Conservation (phyloP, 2,329 filamentous ascomycete genomes). For the Bipolaris zeicola region DNA sequence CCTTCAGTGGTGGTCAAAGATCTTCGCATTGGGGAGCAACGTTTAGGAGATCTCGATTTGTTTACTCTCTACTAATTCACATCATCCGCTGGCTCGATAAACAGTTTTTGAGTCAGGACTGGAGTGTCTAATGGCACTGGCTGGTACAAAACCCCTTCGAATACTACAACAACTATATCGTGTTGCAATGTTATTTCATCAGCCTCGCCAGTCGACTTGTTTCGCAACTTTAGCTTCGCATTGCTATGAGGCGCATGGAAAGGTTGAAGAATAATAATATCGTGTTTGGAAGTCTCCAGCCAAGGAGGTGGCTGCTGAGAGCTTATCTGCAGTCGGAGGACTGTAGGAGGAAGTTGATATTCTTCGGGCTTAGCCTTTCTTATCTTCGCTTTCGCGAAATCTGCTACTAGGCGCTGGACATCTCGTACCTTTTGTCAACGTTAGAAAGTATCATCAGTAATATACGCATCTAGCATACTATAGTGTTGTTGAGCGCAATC, state of each 20-base stretch:
- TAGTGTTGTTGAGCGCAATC: conserved; percentile 3
- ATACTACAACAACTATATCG: not conserved
- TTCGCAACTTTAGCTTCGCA: conserved; percentile 6
- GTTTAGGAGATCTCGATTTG: conserved; percentile 3
- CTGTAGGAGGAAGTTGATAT: conserved; percentile 4
- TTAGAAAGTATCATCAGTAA: not conserved
- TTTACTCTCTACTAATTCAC: not conserved
- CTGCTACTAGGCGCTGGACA: conserved; percentile 1
- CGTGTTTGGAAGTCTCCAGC: conserved; percentile 3
- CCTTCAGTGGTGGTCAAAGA: not conserved
- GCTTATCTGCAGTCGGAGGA: not conserved
- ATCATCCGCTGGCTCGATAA: conserved; percentile 1
- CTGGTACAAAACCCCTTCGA: conserved; percentile 3
- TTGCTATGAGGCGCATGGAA: not conserved
- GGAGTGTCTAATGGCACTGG: not conserved
- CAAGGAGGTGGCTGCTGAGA: not conserved
- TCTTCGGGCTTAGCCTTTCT: conserved; percentile 3
- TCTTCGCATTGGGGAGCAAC: not conserved
- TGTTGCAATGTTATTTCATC: conserved; percentile 1
- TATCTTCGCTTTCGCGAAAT: conserved; percentile 7
- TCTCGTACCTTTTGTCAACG: not conserved
- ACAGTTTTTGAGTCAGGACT: conserved; percentile 1
- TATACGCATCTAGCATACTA: conserved; percentile 1
- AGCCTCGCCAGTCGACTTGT: not conserved
- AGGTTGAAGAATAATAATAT: conserved; percentile 1